phyloP scores from a whole-genome alignment of 2,329 filamentous ascomycete genomes.

The Penicillium sp. region DNA sequence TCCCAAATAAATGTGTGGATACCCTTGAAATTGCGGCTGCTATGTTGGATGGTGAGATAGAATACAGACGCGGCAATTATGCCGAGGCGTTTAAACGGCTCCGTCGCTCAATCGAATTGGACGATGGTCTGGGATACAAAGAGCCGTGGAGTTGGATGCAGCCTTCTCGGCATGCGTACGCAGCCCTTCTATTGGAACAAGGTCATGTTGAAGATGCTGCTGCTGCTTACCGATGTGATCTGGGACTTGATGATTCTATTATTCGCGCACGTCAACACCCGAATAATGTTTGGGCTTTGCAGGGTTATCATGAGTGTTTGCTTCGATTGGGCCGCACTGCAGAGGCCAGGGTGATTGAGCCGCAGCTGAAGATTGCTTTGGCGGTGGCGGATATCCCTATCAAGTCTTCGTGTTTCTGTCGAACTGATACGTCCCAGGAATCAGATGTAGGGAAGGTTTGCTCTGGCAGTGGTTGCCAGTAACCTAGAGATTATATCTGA shows the following conservation, averaged over 20 bases:
- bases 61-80: conserved; percentile 64
- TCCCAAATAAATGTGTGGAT: conserved; percentile 65
- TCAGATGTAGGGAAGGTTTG: conserved; percentile 10
- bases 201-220: conserved; percentile 58
- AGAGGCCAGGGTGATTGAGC: conserved; percentile 50
- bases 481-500: background rate
- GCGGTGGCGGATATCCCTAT: conserved; percentile 62
- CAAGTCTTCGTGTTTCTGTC: conserved; percentile 60
- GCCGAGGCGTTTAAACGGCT: conserved; percentile 61
- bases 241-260: conserved; percentile 60
- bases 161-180: conserved; percentile 69
- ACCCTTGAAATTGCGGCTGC: conserved; percentile 62
- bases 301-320: conserved; percentile 72
- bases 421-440: conserved; percentile 22
- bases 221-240: conserved; percentile 60
- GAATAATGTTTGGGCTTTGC: conserved; percentile 73
- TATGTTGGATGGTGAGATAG: conserved; percentile 73
- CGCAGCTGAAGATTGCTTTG: conserved; percentile 54
- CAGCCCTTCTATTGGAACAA: conserved; percentile 68
- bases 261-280: conserved; percentile 66
- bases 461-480: conserved; percentile 7
- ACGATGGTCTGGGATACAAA: conserved; percentile 66
- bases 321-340: conserved; percentile 51
- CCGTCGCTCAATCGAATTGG: conserved; percentile 56
- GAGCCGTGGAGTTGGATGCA: conserved; percentile 84